Evolutionary conservation across 441 rosid genomes (phyloP), one percentile per base, ranked within the genome.

Genomic region (California macrophylla): DNA sequence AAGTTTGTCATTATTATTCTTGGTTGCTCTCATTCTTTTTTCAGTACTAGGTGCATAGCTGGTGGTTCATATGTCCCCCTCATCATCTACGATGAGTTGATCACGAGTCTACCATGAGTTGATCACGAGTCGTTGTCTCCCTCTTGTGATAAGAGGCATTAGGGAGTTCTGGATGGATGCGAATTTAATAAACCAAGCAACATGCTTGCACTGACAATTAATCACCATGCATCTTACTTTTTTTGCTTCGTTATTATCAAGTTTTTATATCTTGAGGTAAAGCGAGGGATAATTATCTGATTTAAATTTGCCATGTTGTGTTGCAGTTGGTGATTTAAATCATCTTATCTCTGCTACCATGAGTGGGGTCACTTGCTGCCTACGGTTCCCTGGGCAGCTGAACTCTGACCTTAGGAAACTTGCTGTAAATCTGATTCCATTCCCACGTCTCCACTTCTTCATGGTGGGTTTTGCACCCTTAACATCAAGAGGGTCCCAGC

Each of bases 401-500:
- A 66, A 58, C 64, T 58, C 64, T 21, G 64, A 58, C 64, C 66
- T 20, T 45, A 50, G 58, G 21, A 50, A 50, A 20, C 60, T 52
- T 18, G 60, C 60, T 6, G 60, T 52, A 52, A 52, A 52, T 13
- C 60, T 52, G 0, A 52, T 52, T 6, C 60, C 60, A 52, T 52
- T 52, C 60, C 60, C 60, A 16, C 60, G 60, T 16, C 60, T 52
- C 60, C 60, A 52, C 60, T 52, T 52, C 60, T 52, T 52, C 60
- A 52, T 52, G 60, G 60, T 45, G 52, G 52, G 40, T 1, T 34
- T 34, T 7, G 40, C 40, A 34, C 40, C 40, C 40, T 34, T 34
- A 54, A 69, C 72, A 24, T 69, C 72, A 38, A 34, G 72, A 15
- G 72, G 72, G n/a, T 69, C 72, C 30, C 72, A 69, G 66, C 66